phyloP scores from a whole-genome alignment of 2,329 filamentous ascomycete species.

The Penicillium psychrosexuale region DNA sequence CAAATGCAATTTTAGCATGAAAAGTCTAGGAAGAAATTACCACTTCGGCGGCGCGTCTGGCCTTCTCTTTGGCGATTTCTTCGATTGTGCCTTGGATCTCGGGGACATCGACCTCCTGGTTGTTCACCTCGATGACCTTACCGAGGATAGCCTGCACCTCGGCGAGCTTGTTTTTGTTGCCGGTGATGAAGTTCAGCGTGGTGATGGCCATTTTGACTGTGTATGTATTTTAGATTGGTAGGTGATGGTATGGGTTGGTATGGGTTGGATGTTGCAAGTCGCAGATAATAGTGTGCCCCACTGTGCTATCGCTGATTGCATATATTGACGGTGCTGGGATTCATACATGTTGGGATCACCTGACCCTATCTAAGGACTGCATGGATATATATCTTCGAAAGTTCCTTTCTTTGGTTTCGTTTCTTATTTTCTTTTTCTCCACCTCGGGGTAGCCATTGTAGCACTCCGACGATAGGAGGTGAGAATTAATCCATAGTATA shows the following conservation, averaged over 20 bases:
- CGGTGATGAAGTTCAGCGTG: slow-evolving; percentile 86
- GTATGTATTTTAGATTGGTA: not conserved
- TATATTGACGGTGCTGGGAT: not conserved
- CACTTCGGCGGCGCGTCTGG: slow-evolving; percentile 71
- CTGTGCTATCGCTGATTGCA: not conserved
- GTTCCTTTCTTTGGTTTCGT: not conserved
- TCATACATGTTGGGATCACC: not conserved
- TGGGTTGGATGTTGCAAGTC: not conserved
- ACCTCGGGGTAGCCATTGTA: not conserved
- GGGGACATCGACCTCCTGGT: slow-evolving; percentile 71
- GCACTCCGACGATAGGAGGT: not conserved
- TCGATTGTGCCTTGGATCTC: slow-evolving; percentile 93
- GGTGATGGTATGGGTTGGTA: not conserved
- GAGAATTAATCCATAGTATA: not conserved
- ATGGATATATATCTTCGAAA: too few relatives aligned
- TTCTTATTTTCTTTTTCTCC: not conserved
- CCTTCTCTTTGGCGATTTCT: slow-evolving; percentile 87
- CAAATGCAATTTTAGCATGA: not conserved
- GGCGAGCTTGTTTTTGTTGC: slow-evolving; percentile 88
- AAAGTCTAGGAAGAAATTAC: slow-evolving; percentile 48
- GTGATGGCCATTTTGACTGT: slow-evolving; percentile 48
- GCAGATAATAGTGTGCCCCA: not conserved
- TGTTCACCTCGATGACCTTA: slow-evolving; percentile 67
- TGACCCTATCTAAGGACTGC: too few relatives aligned
- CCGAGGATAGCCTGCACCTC: slow-evolving; percentile 88